Conservation (phyloP, 345 rosid genomes). For the Crucihimalaya himalaica region DNA sequence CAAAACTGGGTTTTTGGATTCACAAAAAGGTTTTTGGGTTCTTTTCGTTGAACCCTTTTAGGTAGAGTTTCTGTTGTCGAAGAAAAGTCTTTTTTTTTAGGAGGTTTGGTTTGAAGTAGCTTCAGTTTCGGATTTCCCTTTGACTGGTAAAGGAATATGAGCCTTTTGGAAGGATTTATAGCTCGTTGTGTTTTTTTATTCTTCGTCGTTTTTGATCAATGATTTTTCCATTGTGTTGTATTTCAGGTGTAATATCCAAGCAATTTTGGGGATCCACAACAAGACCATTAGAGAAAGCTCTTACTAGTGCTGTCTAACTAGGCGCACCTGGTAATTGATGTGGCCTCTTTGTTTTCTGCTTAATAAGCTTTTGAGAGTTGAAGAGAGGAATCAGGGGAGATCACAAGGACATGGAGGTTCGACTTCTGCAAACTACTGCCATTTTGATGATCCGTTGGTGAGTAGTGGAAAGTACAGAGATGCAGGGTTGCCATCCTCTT, state of each 20-base stretch:
- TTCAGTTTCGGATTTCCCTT: neutral
- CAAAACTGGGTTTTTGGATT: neutral
- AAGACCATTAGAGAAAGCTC: conserved; percentile 2
- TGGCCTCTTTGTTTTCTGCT: conserved; percentile 66
- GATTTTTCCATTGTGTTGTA: conserved; percentile 12
- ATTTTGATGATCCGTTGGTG: conserved; percentile 38
- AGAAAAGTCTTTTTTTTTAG: neutral
- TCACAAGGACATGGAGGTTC: conserved; percentile 33
- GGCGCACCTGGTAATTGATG: conserved; percentile 44
- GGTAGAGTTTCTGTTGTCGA: neutral
- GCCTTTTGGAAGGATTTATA: neutral
- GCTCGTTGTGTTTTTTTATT: neutral
- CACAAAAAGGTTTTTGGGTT: neutral
- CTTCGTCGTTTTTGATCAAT: neutral
- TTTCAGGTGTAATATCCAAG: conserved; percentile 11
- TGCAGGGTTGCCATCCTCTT: conserved; percentile 45
- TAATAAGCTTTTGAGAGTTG: conserved; percentile 59
- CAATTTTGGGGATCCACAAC: neutral
- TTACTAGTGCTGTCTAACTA: neutral
- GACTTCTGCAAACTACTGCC: conserved; percentile 27
- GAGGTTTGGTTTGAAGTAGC: neutral
- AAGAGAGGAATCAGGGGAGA: conserved; percentile 44
- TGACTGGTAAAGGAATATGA: neutral
- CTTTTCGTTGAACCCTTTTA: neutral
- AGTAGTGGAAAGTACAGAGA: conserved; percentile 32